Evolutionary conservation across 139 green algal species (phyloP), one percentile per base, ranked within the genome.

Genomic region (Astrephomene gubernaculifera): DNA sequence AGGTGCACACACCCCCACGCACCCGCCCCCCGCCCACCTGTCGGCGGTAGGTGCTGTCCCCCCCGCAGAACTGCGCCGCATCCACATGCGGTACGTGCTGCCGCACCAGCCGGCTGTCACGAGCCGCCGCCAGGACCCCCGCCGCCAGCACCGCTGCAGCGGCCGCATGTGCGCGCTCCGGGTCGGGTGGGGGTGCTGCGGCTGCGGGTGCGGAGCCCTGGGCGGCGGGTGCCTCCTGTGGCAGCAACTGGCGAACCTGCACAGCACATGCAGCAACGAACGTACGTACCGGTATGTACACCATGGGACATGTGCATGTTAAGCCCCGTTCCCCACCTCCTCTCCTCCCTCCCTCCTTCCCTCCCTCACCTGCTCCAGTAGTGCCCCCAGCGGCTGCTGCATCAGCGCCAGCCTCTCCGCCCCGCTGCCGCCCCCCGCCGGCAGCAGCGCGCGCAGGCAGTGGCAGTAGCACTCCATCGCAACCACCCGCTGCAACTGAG

Each of bases 91-190:
- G 79, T 64, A 85, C 63, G 27, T 36, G 21, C 44, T 35, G 44
- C 64, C 79, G 79, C 45, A 85, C 60, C 12, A 64, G 25, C 10
- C 79, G 79, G 45, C 79, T 76, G 65, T 85, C 79, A 1, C 31
- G 31, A 4, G 79, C 79, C 25, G 79, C 79, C 43, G 41, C 63
- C 64, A 85, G 64, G 14, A 31, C n/a, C 43, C 52, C 63, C 4
- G 63, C 63, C 24, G 22, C 33, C 19, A 54, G 12, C 0, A 64
- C 79, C 35, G 79, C 79, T 0, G 60, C 76, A 4, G 60, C 60
- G 1, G 39, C 41, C 63, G 29, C 75, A 0, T 7, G 1, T 0
- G 14, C 36, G 7, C 5, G 7, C 36, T 35, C 19, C 33, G 10
- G 4, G n/a, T 3, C 38, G 2, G n/a, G n/a, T n/a, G n/a, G n/a